Percentiles rank a stretch among this genome's conserved stretches.
phyloP scores from a whole-genome alignment of 2,329 filamentous ascomycete genomes.

The Fusarium cicatricum region DNA sequence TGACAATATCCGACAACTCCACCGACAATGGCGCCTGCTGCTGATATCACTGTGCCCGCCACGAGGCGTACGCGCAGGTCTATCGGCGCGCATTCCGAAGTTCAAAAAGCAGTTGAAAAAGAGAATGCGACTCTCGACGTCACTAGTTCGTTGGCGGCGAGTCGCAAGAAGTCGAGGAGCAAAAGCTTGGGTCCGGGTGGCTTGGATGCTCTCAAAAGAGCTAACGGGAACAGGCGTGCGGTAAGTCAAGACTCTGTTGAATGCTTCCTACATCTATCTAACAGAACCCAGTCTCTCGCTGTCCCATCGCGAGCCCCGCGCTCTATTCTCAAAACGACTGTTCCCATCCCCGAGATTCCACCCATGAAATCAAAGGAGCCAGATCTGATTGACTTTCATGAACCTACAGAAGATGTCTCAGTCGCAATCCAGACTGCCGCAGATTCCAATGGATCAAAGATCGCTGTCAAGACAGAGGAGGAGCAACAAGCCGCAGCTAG shows the following conservation, averaged over 20 bases:
- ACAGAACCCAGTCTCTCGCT: constrained; percentile 60
- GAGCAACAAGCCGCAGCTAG: constrained; percentile 74
- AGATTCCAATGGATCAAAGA: constrained; percentile 58
- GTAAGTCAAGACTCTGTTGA: constrained; percentile 57
- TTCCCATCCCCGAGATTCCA: constrained; percentile 74
- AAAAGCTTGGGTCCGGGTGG: constrained; percentile 97
- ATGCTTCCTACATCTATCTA: constrained; percentile 18
- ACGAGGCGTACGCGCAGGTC: constrained; percentile 73
- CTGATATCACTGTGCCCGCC: constrained; percentile 60
- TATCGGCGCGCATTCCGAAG: constrained; percentile 67
- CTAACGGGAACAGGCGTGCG: constrained; percentile 79
- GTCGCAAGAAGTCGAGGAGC: constrained; percentile 79
- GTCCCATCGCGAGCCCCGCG: constrained; percentile 60
- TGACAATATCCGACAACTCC: constrained; percentile 26
- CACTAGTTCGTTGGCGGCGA: constrained; percentile 60
- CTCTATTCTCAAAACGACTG: constrained; percentile 84
- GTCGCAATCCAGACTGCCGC: constrained; percentile 26
- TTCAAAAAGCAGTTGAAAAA: constrained; percentile 68
- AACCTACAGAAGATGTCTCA: constrained; percentile 15
- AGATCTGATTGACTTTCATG: constrained; percentile 30
- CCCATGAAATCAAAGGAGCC: constrained; percentile 60
- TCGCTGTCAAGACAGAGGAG: constrained; percentile 73
- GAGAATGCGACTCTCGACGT: constrained; percentile 80
- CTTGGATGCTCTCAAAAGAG: constrained; percentile 80
- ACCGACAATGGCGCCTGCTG: constrained; percentile 45